Conservation (phyloP, 176 grass and related monocot genomes). For the Hordeum vulgare region MorexV3_pseudomolecules_assembly NC_058518.1:312716197-312716696, state of each 20-base stretch:
- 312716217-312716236: too few relatives aligned
- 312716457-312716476: not conserved
- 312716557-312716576: not conserved
- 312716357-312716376: not conserved
- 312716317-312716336: too few relatives aligned
- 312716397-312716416: not conserved
- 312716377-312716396: not conserved
- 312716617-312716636: not conserved
- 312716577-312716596: not conserved
- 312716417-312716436: not conserved
- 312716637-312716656: not conserved
- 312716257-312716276: too few relatives aligned
- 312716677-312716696: not conserved
- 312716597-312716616: not conserved
- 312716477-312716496: not conserved
- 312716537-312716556: not conserved
- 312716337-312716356: not conserved
- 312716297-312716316: too few relatives aligned
- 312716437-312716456: not conserved
- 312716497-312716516: not conserved
- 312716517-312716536: constrained; percentile 23
- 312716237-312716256: too few relatives aligned
- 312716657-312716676: not conserved
- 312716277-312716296: too few relatives aligned
- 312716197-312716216: too few relatives aligned